A percentile compares a stretch with the other conserved stretches of the same genome.
These are phyloP conservation scores for Ustilago hordei DNA, from an alignment of 1,284 basidiomycete species.

Conservation along the genomic window DNA sequence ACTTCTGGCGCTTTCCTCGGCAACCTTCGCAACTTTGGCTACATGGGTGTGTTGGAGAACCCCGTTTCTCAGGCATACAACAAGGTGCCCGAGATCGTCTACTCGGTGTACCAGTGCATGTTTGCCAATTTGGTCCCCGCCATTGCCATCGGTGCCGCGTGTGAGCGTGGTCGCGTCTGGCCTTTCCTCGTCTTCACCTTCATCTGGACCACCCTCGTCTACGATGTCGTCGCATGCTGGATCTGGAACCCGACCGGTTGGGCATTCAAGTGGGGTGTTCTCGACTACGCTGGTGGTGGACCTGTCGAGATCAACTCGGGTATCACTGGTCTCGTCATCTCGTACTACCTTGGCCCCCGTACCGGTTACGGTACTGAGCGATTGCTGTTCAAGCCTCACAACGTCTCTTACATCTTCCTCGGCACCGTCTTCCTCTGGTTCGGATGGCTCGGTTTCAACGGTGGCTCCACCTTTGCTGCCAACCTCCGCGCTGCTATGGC, in stretches of 20 bases:
- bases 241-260: slow-evolving; percentile 92
- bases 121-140: slow-evolving; percentile 73
- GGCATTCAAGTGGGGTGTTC: slow-evolving; percentile 89
- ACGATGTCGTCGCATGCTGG: slow-evolving; percentile 72
- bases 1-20: slow-evolving; percentile 79
- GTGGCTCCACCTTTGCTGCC: slow-evolving; percentile 86
- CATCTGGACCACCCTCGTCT: slow-evolving; percentile 83
- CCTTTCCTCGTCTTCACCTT: slow-evolving; percentile 90
- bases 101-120: slow-evolving; percentile 71
- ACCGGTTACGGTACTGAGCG: slow-evolving; percentile 89
- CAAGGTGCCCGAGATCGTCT: slow-evolving; percentile 73
- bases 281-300: slow-evolving; percentile 92
- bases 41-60: slow-evolving; percentile 78
- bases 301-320: slow-evolving; percentile 94
- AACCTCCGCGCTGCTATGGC: slow-evolving; percentile 88
- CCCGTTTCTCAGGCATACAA: slow-evolving; percentile 78
- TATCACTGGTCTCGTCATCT: slow-evolving; percentile 85
- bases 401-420: slow-evolving; percentile 87
- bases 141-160: slow-evolving; percentile 76
- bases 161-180: slow-evolving; percentile 86
- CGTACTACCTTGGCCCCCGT: slow-evolving; percentile 89
- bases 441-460: slow-evolving; percentile 96
- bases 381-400: slow-evolving; percentile 90
- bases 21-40: slow-evolving; percentile 75
- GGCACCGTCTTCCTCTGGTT: slow-evolving; percentile 92